These are phyloP conservation scores for Sphagnum tenellum DNA, from an alignment of 225 moss, liverwort and hornwort genomes.

Conservation along the genomic window DNA sequence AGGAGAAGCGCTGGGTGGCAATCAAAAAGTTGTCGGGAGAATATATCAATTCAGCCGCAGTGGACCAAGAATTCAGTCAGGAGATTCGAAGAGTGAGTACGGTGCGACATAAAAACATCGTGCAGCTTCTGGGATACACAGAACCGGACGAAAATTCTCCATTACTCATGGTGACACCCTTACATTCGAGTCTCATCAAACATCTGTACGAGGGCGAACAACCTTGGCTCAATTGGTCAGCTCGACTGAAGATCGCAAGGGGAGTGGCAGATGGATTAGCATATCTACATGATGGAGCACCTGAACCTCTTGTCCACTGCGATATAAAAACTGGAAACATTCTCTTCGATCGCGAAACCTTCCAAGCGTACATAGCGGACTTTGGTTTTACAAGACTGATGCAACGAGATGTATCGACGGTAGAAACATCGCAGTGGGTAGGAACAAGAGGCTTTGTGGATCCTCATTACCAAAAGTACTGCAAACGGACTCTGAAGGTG, in stretches of 20 bases:
- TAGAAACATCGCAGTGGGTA: neutral
- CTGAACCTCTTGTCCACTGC: constrained; percentile 7
- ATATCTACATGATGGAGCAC: constrained; percentile 12
- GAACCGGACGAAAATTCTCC: neutral
- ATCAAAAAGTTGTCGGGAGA: neutral
- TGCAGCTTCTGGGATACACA: neutral
- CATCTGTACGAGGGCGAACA: neutral
- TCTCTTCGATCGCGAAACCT: constrained; percentile 2
- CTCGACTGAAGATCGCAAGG: neutral
- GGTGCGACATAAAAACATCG: neutral
- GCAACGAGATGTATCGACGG: neutral
- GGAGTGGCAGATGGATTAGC: constrained; percentile 2
- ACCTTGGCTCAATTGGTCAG: neutral
- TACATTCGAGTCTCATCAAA: constrained; percentile 1
- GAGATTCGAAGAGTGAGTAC: neutral
- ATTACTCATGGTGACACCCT: neutral
- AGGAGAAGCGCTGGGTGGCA: neutral
- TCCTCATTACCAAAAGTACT: neutral
- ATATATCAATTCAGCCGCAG: neutral
- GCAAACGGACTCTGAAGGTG: neutral
- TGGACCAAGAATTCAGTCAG: neutral
- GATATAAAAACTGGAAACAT: constrained; percentile 19
- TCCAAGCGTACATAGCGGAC: constrained; percentile 1
- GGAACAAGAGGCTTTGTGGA: constrained; percentile 10
- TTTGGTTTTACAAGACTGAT: constrained; percentile 11